phyloP scores from a whole-genome alignment of 352 stramenopile species.

The Elongisporangium undulatum region DNA sequence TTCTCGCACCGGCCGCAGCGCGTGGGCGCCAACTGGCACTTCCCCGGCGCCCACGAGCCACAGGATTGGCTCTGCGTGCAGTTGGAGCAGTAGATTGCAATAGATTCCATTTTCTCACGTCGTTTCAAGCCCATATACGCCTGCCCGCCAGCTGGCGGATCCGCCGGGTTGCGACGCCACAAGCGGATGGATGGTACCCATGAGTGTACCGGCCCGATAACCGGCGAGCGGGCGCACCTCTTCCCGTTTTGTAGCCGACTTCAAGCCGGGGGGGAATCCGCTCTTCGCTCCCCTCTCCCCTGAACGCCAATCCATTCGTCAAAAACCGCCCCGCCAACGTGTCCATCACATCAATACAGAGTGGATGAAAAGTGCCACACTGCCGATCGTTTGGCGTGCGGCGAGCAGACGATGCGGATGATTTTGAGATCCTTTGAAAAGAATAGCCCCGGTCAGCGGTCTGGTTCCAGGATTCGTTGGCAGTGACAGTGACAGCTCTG shows the following conservation, averaged over 20 bases:
- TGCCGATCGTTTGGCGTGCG: neutral
- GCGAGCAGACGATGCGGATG: neutral
- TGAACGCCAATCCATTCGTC: neutral
- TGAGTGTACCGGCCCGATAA: neutral
- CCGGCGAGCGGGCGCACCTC: neutral
- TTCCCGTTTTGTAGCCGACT: neutral
- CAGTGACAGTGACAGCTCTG: neutral
- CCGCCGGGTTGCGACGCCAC: neutral
- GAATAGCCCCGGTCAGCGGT: neutral
- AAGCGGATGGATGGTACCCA: neutral
- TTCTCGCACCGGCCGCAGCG: constrained; percentile 62
- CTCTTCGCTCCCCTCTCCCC: neutral
- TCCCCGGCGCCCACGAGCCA: constrained; percentile 27
- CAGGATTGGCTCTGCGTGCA: constrained; percentile 46
- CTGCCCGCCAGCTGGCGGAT: neutral
- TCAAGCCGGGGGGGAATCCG: neutral
- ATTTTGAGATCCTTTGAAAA: neutral
- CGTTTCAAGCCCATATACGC: neutral
- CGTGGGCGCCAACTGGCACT: constrained; percentile 62
- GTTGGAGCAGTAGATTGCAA: constrained; percentile 20
- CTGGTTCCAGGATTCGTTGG: neutral
- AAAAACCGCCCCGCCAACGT: neutral
- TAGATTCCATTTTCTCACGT: neutral
- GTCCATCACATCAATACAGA: neutral
- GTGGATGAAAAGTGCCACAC: neutral